A percentile compares a stretch with the other conserved stretches of the same genome.
Evolutionary conservation across 805 yeast genomes (phyloP).

Genomic region (Naumovozyma castellii): DNA sequence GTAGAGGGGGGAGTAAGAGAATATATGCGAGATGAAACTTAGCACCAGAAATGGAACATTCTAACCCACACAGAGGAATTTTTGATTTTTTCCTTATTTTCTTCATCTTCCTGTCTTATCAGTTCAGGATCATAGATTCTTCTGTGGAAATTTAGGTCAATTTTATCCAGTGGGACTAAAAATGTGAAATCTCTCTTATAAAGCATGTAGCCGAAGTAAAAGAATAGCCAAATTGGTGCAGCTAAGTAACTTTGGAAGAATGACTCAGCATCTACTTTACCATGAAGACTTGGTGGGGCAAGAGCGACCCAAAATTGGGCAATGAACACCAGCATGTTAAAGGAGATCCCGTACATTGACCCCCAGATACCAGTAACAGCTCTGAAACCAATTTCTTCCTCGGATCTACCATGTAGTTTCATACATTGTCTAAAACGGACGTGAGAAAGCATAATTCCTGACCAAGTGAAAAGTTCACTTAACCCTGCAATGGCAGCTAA

Average conservation of each 20-base stretch:
- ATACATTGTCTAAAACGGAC: slow-evolving; percentile 48
- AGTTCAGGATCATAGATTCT: slow-evolving; percentile 33
- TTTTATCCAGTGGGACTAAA: slow-evolving; percentile 30
- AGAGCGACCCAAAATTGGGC: slow-evolving; percentile 61
- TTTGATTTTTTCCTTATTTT: slow-evolving; percentile 24
- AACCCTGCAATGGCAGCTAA: slow-evolving; percentile 51
- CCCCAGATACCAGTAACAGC: slow-evolving; percentile 42
- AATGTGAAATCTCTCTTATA: slow-evolving; percentile 32
- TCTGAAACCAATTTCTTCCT: slow-evolving; percentile 40
- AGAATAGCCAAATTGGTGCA: slow-evolving; percentile 35
- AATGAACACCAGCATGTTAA: slow-evolving; percentile 41
- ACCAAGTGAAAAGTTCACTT: slow-evolving; percentile 52
- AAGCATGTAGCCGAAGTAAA: slow-evolving; percentile 43
- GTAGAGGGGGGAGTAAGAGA: not conserved
- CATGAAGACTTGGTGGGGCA: slow-evolving; percentile 41
- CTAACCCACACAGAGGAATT: slow-evolving; percentile 26
- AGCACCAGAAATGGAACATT: slow-evolving; percentile 34
- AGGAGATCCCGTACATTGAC: slow-evolving; percentile 40
- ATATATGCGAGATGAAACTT: slow-evolving; percentile 2
- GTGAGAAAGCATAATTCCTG: slow-evolving; percentile 43
- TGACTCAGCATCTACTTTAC: slow-evolving; percentile 28
- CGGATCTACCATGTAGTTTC: slow-evolving; percentile 39
- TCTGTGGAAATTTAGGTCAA: slow-evolving; percentile 39
- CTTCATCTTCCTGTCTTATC: slow-evolving; percentile 34
- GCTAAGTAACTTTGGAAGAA: slow-evolving; percentile 51